Evolutionary conservation across 805 yeast species (phyloP).

Genomic region (Sugiyamaella mastotermitis): DNA sequence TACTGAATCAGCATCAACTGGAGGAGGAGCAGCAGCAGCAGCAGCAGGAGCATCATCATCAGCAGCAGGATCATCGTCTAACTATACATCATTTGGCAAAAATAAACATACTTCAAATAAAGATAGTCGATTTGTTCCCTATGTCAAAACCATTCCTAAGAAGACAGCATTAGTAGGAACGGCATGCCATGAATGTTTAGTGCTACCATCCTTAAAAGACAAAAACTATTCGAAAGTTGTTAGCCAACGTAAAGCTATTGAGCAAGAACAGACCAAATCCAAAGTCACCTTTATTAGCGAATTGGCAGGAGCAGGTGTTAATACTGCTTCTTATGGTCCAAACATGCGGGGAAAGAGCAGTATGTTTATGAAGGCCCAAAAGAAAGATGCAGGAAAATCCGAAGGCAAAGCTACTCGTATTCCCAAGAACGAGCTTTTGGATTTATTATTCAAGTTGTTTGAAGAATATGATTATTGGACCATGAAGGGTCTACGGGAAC

Average conservation of each 20-base stretch:
- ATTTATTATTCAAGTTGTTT: slow-evolving; percentile 78
- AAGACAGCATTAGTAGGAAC: slow-evolving; percentile 83
- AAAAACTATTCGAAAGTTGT: slow-evolving; percentile 62
- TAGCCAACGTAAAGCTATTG: slow-evolving; percentile 45
- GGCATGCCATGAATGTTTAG: slow-evolving; percentile 86
- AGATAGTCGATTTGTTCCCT: slow-evolving; percentile 54
- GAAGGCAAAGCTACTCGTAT: slow-evolving; percentile 91
- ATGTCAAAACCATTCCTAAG: slow-evolving; percentile 81
- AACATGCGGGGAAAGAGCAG: slow-evolving; percentile 69
- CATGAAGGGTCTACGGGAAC: slow-evolving; percentile 85
- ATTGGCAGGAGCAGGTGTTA: slow-evolving; percentile 88
- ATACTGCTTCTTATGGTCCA: slow-evolving; percentile 81
- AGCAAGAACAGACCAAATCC: slow-evolving; percentile 40
- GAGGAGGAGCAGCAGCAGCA: neutral
- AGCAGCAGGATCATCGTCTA: slow-evolving; percentile 2
- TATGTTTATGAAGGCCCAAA: slow-evolving; percentile 48
- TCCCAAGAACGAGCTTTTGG: slow-evolving; percentile 88
- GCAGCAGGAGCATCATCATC: neutral
- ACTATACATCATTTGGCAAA: no score
- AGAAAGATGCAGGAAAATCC: slow-evolving; percentile 29
- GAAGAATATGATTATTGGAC: slow-evolving; percentile 97
- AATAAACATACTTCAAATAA: slow-evolving; percentile 2
- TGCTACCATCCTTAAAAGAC: slow-evolving; percentile 71
- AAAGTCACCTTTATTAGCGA: slow-evolving; percentile 68
- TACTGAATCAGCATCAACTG: slow-evolving; percentile 2